Evolutionary conservation across 1,284 basidiomycete genomes (phyloP).

Genomic region (Sporisorium exsertum): DNA sequence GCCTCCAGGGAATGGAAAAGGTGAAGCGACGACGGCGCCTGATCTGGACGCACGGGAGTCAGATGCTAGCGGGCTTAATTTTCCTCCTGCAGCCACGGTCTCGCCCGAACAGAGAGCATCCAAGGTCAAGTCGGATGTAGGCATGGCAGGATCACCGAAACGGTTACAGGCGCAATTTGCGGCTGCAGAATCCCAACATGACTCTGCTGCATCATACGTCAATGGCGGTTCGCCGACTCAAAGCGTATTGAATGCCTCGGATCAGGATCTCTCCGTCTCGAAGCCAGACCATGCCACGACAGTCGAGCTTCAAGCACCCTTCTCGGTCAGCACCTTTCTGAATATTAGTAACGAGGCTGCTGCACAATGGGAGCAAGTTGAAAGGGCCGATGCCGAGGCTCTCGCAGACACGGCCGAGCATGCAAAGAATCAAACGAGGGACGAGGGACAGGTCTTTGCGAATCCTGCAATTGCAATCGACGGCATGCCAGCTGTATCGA

Average conservation of each 20-base stretch:
- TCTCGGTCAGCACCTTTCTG: conserved; percentile 16
- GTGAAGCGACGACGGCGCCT: conserved; percentile 14
- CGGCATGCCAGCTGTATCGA: conserved; percentile 28
- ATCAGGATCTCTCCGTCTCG: background rate
- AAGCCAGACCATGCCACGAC: background rate
- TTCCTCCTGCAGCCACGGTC: conserved; percentile 6
- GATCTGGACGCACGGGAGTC: background rate
- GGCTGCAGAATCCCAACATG: background rate
- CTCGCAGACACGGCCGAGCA: background rate
- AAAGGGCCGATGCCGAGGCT: background rate
- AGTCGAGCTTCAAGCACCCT: conserved; percentile 3
- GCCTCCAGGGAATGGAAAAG: conserved; percentile 13
- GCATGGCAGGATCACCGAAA: background rate
- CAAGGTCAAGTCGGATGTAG: background rate
- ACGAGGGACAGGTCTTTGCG: background rate
- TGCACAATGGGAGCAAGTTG: conserved; percentile 12
- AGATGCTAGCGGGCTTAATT: background rate
- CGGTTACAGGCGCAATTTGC: background rate
- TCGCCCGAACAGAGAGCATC: conserved; percentile 1
- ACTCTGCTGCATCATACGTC: background rate
- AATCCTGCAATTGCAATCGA: conserved; percentile 19
- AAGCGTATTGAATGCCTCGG: background rate
- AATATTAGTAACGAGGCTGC: conserved; percentile 1
- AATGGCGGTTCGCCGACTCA: background rate
- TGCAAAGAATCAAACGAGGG: too few relatives aligned